Percentiles rank a stretch among this genome's conserved stretches.
Conservation (phyloP, 495 filamentous ascomycete species). For the Aspergillus panamensis region DNA sequence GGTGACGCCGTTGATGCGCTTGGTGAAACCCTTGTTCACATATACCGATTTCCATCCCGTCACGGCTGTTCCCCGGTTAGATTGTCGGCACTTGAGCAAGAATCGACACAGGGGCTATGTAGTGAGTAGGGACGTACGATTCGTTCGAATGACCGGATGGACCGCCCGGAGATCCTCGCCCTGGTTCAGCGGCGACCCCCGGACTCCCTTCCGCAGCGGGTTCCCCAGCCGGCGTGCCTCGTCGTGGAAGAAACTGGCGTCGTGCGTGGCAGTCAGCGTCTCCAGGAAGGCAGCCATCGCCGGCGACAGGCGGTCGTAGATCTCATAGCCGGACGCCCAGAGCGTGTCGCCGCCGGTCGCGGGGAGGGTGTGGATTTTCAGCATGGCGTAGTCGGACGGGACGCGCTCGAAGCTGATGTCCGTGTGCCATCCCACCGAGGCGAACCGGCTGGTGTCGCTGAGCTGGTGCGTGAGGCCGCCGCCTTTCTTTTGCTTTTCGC, state of each 20-base stretch:
- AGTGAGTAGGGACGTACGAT: conserved; percentile 44
- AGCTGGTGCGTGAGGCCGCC: conserved; percentile 37
- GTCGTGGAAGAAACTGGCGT: conserved; percentile 49
- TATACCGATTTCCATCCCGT: conserved; percentile 77
- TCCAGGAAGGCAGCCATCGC: conserved; percentile 63
- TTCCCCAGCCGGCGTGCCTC: conserved; percentile 26
- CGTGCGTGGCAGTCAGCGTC: conserved; percentile 59
- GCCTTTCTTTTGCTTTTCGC: conserved; percentile 37
- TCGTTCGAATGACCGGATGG: conserved; percentile 72
- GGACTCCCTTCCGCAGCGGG: conserved; percentile 24
- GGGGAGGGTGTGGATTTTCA: conserved; percentile 60
- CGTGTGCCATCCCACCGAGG: conserved; percentile 56
- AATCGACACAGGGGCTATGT: no score
- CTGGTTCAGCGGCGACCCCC: conserved; percentile 55
- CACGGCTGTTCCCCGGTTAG: conserved; percentile 40
- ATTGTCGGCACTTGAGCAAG: neutral
- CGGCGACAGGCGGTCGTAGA: conserved; percentile 66
- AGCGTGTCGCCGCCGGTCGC: conserved; percentile 65
- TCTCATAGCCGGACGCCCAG: conserved; percentile 41
- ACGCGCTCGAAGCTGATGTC: conserved; percentile 68
- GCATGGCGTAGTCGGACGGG: conserved; percentile 62
- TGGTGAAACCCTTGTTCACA: conserved; percentile 58
- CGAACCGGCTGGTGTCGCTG: conserved; percentile 31
- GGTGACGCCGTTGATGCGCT: conserved; percentile 58
- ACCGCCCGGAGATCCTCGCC: conserved; percentile 57